phyloP scores from a whole-genome alignment of 257 asterid species.

The Cinchona pubescens region DNA sequence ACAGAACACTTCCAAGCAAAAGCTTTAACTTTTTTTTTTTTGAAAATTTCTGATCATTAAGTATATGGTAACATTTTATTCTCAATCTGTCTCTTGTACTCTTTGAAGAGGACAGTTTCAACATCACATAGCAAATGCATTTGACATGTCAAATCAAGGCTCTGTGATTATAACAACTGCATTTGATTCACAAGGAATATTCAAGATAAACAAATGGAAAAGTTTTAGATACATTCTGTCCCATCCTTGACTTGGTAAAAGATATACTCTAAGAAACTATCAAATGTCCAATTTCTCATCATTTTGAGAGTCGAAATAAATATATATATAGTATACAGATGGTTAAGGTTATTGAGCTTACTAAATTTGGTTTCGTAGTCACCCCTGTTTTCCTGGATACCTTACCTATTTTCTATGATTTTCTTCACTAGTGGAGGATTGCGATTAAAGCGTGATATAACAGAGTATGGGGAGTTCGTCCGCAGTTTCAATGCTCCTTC shows the following conservation, averaged over 20 bases:
- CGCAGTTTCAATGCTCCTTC: conserved; percentile 97
- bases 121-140: background rate
- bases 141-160: background rate
- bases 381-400: background rate
- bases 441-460: conserved; percentile 96
- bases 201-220: background rate
- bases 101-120: background rate
- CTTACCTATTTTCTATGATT: conserved; percentile 11
- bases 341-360: background rate
- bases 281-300: background rate
- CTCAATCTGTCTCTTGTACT: background rate
- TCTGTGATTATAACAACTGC: background rate
- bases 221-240: background rate
- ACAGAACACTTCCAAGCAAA: background rate
- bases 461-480: conserved; percentile 95
- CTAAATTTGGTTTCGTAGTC: background rate
- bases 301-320: background rate
- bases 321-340: background rate
- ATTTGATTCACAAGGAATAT: background rate
- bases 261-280: background rate
- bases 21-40: too few species aligned
- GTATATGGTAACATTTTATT: background rate
- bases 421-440: conserved; percentile 76
- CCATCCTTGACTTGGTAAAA: background rate
- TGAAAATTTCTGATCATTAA: background rate